These are phyloP conservation scores for Sphagnum contortum DNA, from an alignment of 225 moss, liverwort and hornwort genomes.

Conservation along the genomic window DNA sequence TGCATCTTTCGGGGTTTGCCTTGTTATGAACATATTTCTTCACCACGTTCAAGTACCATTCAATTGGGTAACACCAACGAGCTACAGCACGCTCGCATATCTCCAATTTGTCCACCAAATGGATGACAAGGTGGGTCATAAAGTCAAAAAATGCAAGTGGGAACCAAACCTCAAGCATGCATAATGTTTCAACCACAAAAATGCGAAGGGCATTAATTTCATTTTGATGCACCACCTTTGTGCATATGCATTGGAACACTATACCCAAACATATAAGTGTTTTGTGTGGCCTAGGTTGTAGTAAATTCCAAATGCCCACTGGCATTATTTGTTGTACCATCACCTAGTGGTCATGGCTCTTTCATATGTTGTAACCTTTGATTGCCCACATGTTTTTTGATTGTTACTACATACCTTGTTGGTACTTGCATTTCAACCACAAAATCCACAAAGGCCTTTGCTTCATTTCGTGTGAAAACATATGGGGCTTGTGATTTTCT, in stretches of 20 bases:
- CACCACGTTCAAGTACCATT: background rate
- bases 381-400: background rate
- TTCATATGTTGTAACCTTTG: background rate
- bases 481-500: background rate
- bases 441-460: background rate
- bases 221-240: background rate
- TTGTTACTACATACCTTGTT: background rate
- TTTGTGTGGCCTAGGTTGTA: background rate
- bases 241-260: background rate
- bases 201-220: background rate
- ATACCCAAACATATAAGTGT: background rate
- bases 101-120: background rate
- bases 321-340: background rate
- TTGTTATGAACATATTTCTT: background rate
- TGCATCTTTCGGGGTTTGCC: background rate
- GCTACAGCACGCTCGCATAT: background rate
- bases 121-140: background rate
- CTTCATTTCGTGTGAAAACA: background rate
- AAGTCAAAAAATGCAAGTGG: slow-evolving; percentile 1
- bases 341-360: background rate
- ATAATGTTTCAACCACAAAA: background rate
- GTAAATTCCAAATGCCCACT: background rate
- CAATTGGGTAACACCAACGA: background rate
- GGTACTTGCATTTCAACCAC: background rate
- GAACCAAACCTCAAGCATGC: background rate